Conservation (phyloP, 164 flowering plant species). For the Aristolochia californica region DNA sequence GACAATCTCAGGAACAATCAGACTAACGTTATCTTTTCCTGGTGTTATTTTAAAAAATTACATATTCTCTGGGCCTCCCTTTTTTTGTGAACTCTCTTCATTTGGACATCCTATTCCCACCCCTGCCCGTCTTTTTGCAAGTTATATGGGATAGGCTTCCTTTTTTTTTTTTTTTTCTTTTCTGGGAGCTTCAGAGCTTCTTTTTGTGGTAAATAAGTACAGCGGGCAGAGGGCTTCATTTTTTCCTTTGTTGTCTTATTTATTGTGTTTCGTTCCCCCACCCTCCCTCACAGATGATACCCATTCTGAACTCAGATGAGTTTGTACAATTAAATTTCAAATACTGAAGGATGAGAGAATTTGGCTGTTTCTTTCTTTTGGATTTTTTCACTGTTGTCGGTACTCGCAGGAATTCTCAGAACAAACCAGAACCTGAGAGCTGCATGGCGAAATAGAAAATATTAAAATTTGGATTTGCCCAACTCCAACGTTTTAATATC, state of each 20-base stretch:
- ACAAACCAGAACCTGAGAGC: background rate
- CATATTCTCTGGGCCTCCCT: slow-evolving; percentile 5
- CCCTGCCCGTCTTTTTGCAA: slow-evolving; percentile 27
- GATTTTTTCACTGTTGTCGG: background rate
- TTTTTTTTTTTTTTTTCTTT: background rate
- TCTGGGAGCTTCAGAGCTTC: slow-evolving; percentile 12
- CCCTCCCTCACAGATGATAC: background rate
- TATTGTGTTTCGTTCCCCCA: background rate
- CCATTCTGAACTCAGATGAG: background rate
- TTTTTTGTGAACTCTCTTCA: slow-evolving; percentile 15
- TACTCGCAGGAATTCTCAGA: background rate
- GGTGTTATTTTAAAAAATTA: background rate
- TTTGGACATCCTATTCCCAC: slow-evolving; percentile 22
- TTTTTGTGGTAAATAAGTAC: background rate
- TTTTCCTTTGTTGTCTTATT: background rate
- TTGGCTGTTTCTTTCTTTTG: background rate
- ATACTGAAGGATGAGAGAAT: background rate
- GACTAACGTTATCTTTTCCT: slow-evolving; percentile 6
- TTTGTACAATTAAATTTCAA: background rate
- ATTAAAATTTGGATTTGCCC: too few species aligned
- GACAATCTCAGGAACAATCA: slow-evolving; percentile 6
- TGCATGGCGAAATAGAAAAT: background rate
- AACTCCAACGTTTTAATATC: too few species aligned
- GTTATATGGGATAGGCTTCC: slow-evolving; percentile 12
- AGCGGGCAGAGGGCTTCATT: slow-evolving; percentile 4